Conservation (phyloP, 129 eudicot genomes). For the Rutidosis leptorrhynchoides region DNA sequence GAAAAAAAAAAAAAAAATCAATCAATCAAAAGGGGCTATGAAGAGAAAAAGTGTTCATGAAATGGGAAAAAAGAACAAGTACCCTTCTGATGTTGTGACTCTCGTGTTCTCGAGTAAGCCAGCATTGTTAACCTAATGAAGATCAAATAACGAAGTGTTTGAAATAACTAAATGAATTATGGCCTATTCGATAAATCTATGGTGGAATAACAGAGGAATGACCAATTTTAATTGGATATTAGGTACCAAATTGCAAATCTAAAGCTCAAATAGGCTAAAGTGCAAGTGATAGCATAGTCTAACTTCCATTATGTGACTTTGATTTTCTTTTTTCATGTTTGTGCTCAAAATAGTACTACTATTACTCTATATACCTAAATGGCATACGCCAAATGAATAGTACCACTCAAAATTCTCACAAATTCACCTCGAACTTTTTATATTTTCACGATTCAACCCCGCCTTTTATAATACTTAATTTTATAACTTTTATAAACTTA, state of each 20-base stretch:
- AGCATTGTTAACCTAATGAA: conserved; percentile 80
- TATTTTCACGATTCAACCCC: too few species aligned
- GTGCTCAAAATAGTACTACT: too few species aligned
- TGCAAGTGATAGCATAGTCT: neutral
- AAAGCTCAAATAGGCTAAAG: neutral
- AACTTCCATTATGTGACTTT: too few species aligned
- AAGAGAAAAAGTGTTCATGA: neutral
- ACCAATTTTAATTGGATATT: neutral
- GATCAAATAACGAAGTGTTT: neutral
- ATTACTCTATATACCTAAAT: too few species aligned
- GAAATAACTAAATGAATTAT: neutral
- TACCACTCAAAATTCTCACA: too few species aligned
- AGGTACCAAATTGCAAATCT: neutral
- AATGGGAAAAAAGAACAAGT: conserved; percentile 15
- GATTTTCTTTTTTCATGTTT: too few species aligned
- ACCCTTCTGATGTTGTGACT: conserved; percentile 79
- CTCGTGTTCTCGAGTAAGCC: conserved; percentile 66
- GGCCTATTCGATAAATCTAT: neutral
- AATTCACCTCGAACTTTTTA: too few species aligned
- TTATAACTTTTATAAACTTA: too few species aligned
- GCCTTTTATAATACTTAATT: too few species aligned
- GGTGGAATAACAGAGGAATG: neutral
- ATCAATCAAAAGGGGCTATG: conserved; percentile 5
- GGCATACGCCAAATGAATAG: too few species aligned
- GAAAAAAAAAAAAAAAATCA: neutral